Conservation (phyloP, 2,329 filamentous ascomycete genomes). For the Sclerotinia sclerotiorum region DNA sequence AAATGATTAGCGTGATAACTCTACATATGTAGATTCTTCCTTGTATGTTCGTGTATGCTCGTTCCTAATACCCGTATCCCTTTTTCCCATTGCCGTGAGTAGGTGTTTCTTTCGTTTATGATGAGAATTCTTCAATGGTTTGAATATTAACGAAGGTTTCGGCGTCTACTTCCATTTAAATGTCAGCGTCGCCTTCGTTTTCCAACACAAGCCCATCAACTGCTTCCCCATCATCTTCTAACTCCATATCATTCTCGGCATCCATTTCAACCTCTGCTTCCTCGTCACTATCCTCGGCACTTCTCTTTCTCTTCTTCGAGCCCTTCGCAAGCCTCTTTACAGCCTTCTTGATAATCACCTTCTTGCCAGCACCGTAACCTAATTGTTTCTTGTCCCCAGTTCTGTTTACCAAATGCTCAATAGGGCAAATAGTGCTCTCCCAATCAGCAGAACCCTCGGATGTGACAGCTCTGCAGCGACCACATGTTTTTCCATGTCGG, state of each 20-base stretch:
- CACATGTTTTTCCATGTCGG: slow-evolving; percentile 52
- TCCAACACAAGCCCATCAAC: neutral
- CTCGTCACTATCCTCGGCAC: slow-evolving; percentile 26
- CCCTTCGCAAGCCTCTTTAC: slow-evolving; percentile 24
- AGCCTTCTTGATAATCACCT: neutral
- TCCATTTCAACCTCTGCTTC: slow-evolving; percentile 24
- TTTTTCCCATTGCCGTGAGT: neutral
- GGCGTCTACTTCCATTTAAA: neutral
- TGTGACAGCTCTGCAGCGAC: slow-evolving; percentile 51
- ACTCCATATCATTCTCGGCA: neutral
- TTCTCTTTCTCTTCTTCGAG: slow-evolving; percentile 24
- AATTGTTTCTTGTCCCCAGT: slow-evolving; percentile 52
- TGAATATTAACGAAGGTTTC: neutral
- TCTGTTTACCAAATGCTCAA: slow-evolving; percentile 61
- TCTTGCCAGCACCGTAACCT: slow-evolving; percentile 18
- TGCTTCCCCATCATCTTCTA: slow-evolving; percentile 7
- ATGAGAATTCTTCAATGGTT: neutral
- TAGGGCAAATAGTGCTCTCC: slow-evolving; percentile 58
- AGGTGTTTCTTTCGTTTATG: too few species aligned
- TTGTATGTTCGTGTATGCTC: neutral
- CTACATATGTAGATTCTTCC: neutral
- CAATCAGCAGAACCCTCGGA: slow-evolving; percentile 60
- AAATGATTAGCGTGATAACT: neutral
- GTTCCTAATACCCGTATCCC: neutral
- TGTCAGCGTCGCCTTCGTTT: neutral